Evolutionary conservation across 305 asterid species (phyloP).

Genomic region (Fraxinus angustifolia): DNA sequence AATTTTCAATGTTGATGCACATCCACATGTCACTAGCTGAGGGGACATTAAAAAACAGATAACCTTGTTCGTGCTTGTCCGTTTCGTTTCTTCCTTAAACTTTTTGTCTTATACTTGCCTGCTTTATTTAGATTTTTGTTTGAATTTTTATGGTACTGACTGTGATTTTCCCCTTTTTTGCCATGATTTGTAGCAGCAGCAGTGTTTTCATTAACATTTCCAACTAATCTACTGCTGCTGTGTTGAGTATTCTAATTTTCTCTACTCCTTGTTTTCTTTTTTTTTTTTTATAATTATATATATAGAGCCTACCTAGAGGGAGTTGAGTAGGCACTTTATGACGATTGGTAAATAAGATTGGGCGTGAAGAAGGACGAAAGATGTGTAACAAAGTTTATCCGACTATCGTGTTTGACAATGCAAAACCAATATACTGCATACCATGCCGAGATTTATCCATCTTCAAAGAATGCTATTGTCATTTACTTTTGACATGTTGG

Average conservation of each 20-base stretch:
- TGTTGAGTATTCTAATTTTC: neutral
- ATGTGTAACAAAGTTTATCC: neutral
- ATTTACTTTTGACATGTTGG: neutral
- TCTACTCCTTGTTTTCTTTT: neutral
- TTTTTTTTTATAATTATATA: too few relatives aligned
- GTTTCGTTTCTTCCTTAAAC: neutral
- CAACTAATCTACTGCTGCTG: neutral
- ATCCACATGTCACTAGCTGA: slow-evolving; percentile 13
- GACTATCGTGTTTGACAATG: neutral
- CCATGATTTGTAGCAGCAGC: neutral
- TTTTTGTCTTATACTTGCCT: neutral
- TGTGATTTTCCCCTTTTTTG: neutral
- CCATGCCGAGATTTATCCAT: neutral
- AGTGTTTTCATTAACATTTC: neutral
- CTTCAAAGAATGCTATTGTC: neutral
- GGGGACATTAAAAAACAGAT: slow-evolving; percentile 23
- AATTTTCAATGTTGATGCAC: slow-evolving; percentile 13
- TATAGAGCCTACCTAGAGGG: neutral
- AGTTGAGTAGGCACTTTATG: neutral
- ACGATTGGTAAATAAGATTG: neutral
- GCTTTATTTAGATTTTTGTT: neutral
- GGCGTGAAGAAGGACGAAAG: neutral
- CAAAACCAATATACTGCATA: neutral
- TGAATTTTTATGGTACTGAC: neutral
- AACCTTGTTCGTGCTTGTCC: slow-evolving; percentile 7